Conservation (phyloP, 1,284 basidiomycete species). For the Austropuccinia psidii region DNA sequence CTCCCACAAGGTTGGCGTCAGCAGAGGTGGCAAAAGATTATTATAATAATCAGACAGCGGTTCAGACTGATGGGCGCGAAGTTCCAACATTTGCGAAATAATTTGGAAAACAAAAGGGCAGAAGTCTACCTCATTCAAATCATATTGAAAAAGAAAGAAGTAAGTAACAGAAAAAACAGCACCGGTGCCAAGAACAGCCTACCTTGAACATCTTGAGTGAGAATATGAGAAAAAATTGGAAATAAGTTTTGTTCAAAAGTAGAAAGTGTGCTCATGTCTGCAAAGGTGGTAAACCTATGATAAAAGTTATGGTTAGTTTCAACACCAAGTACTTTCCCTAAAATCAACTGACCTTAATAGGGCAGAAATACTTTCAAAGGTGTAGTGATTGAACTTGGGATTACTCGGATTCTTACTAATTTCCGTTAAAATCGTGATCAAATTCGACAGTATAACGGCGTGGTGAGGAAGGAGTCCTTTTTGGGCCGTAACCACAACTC, state of each 20-base stretch:
- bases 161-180: background rate
- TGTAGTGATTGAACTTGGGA: conserved; percentile 93
- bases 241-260: conserved; percentile 69
- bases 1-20: conserved; percentile 82
- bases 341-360: conserved; percentile 61
- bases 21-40: conserved; percentile 68
- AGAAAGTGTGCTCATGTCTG: conserved; percentile 59
- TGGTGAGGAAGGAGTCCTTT: conserved; percentile 65
- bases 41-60: conserved; percentile 69
- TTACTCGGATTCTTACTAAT: conserved; percentile 96
- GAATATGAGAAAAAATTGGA: conserved; percentile 75
- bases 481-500: conserved; percentile 80
- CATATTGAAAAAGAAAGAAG: too few relatives aligned
- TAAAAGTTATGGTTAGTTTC: background rate
- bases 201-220: conserved; percentile 88
- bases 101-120: conserved; percentile 97
- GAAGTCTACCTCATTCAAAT: conserved; percentile 79
- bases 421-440: conserved; percentile 72
- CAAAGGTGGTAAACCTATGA: conserved; percentile 67
- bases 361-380: conserved; percentile 89
- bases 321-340: background rate
- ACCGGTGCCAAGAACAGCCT: too few relatives aligned
- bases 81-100: conserved; percentile 86
- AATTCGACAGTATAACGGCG: conserved; percentile 61
- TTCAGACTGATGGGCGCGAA: conserved; percentile 54